These are phyloP conservation scores for Rhodotorula sp. DNA, from an alignment of 1,284 basidiomycete genomes.

Conservation along the genomic window DNA sequence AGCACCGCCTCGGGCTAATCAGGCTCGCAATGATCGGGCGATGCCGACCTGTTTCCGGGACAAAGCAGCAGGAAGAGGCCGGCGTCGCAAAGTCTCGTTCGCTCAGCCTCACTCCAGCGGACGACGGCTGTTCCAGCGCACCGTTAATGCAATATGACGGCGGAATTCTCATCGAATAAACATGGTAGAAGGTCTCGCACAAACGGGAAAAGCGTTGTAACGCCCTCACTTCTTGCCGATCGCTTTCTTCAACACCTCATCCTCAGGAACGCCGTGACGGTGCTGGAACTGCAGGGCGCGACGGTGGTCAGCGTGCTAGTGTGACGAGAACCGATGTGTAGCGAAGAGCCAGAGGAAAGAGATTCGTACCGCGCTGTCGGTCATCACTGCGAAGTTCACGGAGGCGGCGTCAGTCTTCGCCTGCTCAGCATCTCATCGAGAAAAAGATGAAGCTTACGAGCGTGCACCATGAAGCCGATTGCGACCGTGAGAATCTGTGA, in stretches of 20 bases:
- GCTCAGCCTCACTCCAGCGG: too few species aligned
- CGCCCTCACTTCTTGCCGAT: not conserved
- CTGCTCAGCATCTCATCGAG: too few species aligned
- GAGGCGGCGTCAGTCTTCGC: too few species aligned
- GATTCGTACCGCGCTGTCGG: not conserved
- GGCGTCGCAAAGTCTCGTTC: too few species aligned
- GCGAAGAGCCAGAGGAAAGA: not conserved
- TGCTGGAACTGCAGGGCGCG: conserved; percentile 4
- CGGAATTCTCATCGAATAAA: not conserved
- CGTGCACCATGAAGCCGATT: conserved; percentile 3
- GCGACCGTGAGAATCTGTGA: conserved; percentile 5
- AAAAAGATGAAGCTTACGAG: not conserved
- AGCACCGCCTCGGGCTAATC: too few species aligned
- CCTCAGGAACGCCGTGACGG: conserved; percentile 14
- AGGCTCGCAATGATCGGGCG: too few species aligned
- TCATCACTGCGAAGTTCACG: not conserved
- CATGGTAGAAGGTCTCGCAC: not conserved
- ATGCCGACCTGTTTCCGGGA: too few species aligned
- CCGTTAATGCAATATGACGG: too few species aligned
- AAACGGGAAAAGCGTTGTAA: too few species aligned
- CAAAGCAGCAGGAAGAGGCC: too few species aligned
- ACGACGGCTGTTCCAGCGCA: too few species aligned
- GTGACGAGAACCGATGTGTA: not conserved
- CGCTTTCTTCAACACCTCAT: conserved; percentile 6
- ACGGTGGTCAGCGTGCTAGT: not conserved